A percentile compares a stretch with the other conserved stretches of the same genome.
These are phyloP conservation scores for Barnettozyma siamensis DNA, from an alignment of 805 yeast species.

Conservation along the genomic window DNA sequence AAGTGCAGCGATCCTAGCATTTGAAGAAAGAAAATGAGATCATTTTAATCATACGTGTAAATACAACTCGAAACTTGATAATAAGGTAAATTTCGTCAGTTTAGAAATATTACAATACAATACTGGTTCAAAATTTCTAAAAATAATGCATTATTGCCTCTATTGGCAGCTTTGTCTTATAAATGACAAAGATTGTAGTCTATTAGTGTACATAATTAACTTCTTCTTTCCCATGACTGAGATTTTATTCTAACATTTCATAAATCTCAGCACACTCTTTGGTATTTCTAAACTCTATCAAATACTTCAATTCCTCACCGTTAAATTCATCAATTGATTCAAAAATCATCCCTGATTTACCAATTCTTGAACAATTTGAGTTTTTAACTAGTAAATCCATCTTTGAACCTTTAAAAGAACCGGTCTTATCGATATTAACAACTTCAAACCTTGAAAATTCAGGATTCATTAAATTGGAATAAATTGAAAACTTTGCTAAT, in stretches of 20 bases:
- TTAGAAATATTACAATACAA: no score
- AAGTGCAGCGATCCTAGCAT: slow-evolving; percentile 63
- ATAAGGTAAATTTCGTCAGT: no score
- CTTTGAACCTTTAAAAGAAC: neutral
- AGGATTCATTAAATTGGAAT: slow-evolving; percentile 18
- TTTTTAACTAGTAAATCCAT: slow-evolving; percentile 13
- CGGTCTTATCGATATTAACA: slow-evolving; percentile 4
- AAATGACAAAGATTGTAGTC: no score
- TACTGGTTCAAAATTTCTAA: no score
- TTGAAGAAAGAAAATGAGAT: slow-evolving; percentile 13
- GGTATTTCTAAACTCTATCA: slow-evolving; percentile 21
- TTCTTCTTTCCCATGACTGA: no score
- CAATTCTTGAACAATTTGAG: slow-evolving; percentile 16
- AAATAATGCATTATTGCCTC: no score
- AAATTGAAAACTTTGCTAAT: slow-evolving; percentile 18
- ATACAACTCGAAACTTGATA: no score
- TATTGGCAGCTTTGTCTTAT: no score
- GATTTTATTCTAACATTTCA: slow-evolving; percentile 13
- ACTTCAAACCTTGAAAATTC: slow-evolving; percentile 18
- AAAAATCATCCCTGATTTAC: slow-evolving; percentile 21
- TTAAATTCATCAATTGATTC: slow-evolving; percentile 11
- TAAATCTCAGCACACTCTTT: slow-evolving; percentile 18
- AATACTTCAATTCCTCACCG: slow-evolving; percentile 17
- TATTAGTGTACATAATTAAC: neutral
- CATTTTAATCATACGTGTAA: neutral